phyloP scores from a whole-genome alignment of 208 protist genomes.

The Wallacemonas collosoma region DNA sequence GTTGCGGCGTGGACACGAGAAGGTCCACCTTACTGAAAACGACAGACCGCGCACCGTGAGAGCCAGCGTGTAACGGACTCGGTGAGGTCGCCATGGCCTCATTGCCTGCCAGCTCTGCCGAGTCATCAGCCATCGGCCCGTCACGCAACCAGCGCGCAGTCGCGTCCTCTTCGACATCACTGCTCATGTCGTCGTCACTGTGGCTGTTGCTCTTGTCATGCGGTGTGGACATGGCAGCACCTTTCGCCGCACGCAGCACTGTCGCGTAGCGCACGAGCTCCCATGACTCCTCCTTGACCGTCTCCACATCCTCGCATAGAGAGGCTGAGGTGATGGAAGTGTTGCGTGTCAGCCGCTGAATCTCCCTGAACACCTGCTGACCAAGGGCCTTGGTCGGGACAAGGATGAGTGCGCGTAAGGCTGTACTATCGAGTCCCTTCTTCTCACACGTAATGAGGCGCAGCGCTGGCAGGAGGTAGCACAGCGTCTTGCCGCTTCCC shows the following conservation, averaged over 20 bases:
- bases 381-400: slow-evolving; percentile 84
- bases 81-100: not conserved
- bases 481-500: slow-evolving; percentile 90
- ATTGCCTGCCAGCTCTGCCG: too few relatives aligned
- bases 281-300: slow-evolving; percentile 44
- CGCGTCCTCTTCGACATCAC: slow-evolving; percentile 4
- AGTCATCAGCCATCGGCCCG: not conserved
- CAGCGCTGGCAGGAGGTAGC: slow-evolving; percentile 85
- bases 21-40: slow-evolving; percentile 75
- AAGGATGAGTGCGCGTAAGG: slow-evolving; percentile 76
- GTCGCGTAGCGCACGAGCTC: slow-evolving; percentile 48
- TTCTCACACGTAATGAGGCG: slow-evolving; percentile 63
- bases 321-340: slow-evolving; percentile 70
- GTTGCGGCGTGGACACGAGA: slow-evolving; percentile 83
- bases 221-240: not conserved
- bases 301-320: slow-evolving; percentile 50
- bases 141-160: not conserved
- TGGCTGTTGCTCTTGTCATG: not conserved
- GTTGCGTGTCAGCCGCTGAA: slow-evolving; percentile 58
- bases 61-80: not conserved
- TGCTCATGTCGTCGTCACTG: not conserved
- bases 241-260: not conserved
- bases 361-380: slow-evolving; percentile 75
- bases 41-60: not conserved
- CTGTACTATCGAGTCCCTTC: slow-evolving; percentile 52